These are phyloP conservation scores for Verticillium dahliae DNA, from an alignment of 2,329 filamentous ascomycete genomes.

Conservation along the genomic window DNA sequence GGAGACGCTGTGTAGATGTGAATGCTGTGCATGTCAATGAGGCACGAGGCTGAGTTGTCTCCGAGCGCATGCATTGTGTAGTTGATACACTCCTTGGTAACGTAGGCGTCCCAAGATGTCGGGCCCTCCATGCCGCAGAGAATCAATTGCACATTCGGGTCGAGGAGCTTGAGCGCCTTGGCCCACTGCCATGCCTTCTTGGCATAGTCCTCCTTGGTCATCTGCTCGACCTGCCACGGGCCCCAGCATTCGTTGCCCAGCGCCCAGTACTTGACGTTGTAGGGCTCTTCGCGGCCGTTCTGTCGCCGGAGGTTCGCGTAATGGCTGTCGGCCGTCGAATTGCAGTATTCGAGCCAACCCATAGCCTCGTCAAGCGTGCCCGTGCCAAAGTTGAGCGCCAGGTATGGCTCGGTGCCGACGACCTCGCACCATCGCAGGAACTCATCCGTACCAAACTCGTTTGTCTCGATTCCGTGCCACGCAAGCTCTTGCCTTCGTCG, in stretches of 20 bases:
- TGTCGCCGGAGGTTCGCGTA: slow-evolving; percentile 74
- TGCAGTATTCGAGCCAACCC: slow-evolving; percentile 83
- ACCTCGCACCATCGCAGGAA: slow-evolving; percentile 76
- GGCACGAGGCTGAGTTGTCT: slow-evolving; percentile 23
- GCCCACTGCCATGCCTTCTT: slow-evolving; percentile 66
- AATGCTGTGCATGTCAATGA: slow-evolving; percentile 77
- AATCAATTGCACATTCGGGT: slow-evolving; percentile 63
- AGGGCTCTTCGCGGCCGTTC: slow-evolving; percentile 70
- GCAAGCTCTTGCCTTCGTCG: slow-evolving; percentile 62
- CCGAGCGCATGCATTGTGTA: slow-evolving; percentile 25
- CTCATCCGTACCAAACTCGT: slow-evolving; percentile 79
- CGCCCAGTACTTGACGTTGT: slow-evolving; percentile 80
- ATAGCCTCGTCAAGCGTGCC: slow-evolving; percentile 42
- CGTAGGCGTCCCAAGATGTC: slow-evolving; percentile 66
- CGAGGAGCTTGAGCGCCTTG: slow-evolving; percentile 64
- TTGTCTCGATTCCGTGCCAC: slow-evolving; percentile 71
- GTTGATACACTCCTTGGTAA: slow-evolving; percentile 60
- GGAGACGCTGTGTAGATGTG: slow-evolving; percentile 66
- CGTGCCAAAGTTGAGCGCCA: slow-evolving; percentile 77
- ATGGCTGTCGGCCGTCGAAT: slow-evolving; percentile 68
- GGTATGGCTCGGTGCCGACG: slow-evolving; percentile 70
- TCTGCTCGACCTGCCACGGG: slow-evolving; percentile 60
- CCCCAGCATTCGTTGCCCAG: slow-evolving; percentile 71
- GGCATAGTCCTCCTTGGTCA: slow-evolving; percentile 64
- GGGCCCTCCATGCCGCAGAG: slow-evolving; percentile 68